Evolutionary conservation across 805 yeast genomes (phyloP).

Genomic region (Kodamaea jinghongensis): DNA sequence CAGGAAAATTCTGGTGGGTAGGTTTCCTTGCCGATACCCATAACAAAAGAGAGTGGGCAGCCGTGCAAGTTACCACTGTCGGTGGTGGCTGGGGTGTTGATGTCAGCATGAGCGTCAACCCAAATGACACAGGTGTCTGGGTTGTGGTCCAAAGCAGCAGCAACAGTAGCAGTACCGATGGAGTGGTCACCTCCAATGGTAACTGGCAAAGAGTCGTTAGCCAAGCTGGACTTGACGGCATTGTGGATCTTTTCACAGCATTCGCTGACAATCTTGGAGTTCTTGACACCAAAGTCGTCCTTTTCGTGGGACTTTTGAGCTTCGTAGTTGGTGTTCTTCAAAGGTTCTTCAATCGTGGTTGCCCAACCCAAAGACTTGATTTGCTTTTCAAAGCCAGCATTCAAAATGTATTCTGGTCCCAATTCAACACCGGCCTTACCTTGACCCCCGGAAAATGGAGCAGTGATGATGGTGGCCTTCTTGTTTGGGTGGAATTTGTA

Average conservation of each 20-base stretch:
- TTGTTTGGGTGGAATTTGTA: constrained; percentile 56
- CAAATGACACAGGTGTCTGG: constrained; percentile 90
- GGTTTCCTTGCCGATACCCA: constrained; percentile 70
- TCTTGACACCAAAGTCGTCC: constrained; percentile 56
- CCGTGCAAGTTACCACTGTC: constrained; percentile 93
- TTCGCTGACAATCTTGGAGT: constrained; percentile 73
- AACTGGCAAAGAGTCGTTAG: constrained; percentile 57
- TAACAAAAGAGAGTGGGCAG: constrained; percentile 87
- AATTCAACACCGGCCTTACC: constrained; percentile 89
- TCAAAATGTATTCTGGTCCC: constrained; percentile 81
- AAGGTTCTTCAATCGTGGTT: constrained; percentile 51
- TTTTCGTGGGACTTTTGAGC: constrained; percentile 42
- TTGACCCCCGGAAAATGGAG: constrained; percentile 97
- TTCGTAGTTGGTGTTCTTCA: constrained; percentile 47
- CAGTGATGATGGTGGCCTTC: constrained; percentile 69
- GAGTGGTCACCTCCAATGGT: constrained; percentile 98
- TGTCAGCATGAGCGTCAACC: constrained; percentile 98
- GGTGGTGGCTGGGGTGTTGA: constrained; percentile 82
- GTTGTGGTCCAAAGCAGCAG: constrained; percentile 72
- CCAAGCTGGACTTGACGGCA: constrained; percentile 52
- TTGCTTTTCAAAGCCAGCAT: constrained; percentile 66
- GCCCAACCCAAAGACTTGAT: constrained; percentile 73
- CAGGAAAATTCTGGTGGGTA: constrained; percentile 77
- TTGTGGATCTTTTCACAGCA: constrained; percentile 64
- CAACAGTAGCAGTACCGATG: constrained; percentile 88